A percentile compares a stretch with the other conserved stretches of the same genome.
Conservation (phyloP, 23 red algal species). For the Pyropia yezoensis region DNA sequence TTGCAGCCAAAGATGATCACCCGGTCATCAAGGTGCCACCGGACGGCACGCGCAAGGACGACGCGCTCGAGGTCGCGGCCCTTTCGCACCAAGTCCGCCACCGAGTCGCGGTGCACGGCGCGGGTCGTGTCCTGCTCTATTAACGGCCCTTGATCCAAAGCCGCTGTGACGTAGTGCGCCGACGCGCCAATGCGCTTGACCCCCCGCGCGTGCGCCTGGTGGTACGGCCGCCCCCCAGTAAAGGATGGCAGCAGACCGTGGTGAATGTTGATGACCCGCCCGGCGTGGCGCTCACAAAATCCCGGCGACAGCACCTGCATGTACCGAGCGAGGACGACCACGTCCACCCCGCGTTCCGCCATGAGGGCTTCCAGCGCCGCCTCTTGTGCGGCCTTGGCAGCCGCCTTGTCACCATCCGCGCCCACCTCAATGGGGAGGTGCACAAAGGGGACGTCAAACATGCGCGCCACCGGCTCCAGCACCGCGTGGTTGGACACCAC, state of each 20-base stretch:
- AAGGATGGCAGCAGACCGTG: constrained; percentile 1
- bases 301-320: not conserved
- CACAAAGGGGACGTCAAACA: constrained; percentile 2
- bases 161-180: constrained; percentile 11
- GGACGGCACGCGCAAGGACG: not conserved
- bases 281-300: constrained; percentile 3
- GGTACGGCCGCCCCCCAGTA: not conserved
- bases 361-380: not conserved
- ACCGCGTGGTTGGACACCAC: not conserved
- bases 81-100: constrained; percentile 1
- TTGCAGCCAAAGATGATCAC: not conserved
- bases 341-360: not conserved
- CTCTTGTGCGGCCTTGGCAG: not conserved
- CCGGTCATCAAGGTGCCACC: constrained; percentile 1
- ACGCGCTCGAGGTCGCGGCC: constrained; percentile 3
- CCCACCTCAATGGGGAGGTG: not conserved
- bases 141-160: not conserved
- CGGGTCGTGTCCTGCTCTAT: constrained; percentile 1
- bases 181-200: constrained; percentile 8
- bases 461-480: not conserved
- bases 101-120: not conserved
- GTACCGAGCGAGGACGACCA: constrained; percentile 1
- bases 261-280: constrained; percentile 6
- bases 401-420: not conserved
- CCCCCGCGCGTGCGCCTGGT: constrained; percentile 6